A percentile compares a stretch with the other conserved stretches of the same genome.
These are phyloP conservation scores for Chrysosporium keratinophilum DNA, from an alignment of 2,329 filamentous ascomycete genomes.

Conservation along the genomic window DNA sequence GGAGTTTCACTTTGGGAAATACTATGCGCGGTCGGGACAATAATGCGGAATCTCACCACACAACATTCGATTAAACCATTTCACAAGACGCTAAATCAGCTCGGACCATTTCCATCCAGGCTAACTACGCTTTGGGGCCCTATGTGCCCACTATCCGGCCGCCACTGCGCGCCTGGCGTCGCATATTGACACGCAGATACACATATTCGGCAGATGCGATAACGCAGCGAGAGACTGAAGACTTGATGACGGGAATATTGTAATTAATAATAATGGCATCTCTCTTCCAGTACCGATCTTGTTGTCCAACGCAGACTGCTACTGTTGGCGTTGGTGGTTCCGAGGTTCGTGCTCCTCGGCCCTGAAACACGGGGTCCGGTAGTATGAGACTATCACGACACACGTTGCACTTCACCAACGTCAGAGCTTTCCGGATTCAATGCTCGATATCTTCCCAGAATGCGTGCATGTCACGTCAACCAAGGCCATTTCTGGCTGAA, in stretches of 20 bases:
- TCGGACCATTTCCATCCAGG: neutral
- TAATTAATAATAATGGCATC: neutral
- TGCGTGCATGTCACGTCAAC: neutral
- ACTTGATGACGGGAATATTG: neutral
- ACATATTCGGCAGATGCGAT: neutral
- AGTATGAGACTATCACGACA: constrained; percentile 16
- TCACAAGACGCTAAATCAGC: neutral
- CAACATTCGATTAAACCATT: neutral
- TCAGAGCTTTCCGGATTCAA: constrained; percentile 11
- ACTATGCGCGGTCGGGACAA: neutral
- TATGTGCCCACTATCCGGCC: neutral
- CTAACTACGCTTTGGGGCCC: neutral
- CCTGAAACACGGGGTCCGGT: constrained; percentile 14
- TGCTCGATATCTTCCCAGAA: neutral
- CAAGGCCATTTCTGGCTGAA: constrained; percentile 3
- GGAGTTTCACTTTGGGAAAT: constrained; percentile 7
- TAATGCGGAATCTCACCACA: neutral
- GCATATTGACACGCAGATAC: neutral
- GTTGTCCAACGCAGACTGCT: neutral
- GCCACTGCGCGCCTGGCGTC: neutral
- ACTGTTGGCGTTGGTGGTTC: neutral
- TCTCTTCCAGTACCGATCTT: neutral
- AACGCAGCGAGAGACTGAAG: neutral
- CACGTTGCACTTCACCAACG: constrained; percentile 17
- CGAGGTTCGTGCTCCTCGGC: neutral